Evolutionary conservation across 176 grass and related monocot genomes (phyloP), one percentile per base, ranked within the genome.

Genomic region (Pharus latifolius): DNA sequence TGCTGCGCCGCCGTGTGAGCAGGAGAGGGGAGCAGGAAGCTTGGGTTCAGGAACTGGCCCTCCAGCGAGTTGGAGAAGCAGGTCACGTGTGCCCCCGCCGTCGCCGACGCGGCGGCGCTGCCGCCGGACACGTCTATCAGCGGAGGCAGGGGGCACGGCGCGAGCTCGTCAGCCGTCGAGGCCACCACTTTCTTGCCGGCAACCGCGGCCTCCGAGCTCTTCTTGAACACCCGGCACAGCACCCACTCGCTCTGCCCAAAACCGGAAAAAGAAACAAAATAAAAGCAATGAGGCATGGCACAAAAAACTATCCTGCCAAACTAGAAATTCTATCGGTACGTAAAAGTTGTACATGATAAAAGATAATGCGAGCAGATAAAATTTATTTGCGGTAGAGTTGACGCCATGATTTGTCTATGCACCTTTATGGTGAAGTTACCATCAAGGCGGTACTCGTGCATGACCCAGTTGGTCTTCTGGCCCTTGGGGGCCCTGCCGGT

Each of bases 371-470:
- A 38, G 4, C 35, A 38, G 6, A 38, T 38, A 38, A n/a, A n/a
- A n/a, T n/a, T n/a, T n/a, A n/a, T n/a, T n/a, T n/a, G n/a, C n/a
- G n/a, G n/a, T n/a, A n/a, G n/a, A n/a, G n/a, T n/a, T n/a, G n/a
- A n/a, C n/a, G n/a, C n/a, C n/a, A n/a, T n/a, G n/a, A n/a, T n/a
- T n/a, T n/a, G n/a, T n/a, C n/a, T n/a, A n/a, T n/a, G n/a, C n/a
- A n/a, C n/a, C n/a, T n/a, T n/a, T 14, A 58, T 5, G 35, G 42
- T 47, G 68, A 76, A 59, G 67, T 87, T 82, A 44, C 83, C 83
- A 22, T 92, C 77, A 35, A 89, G 72, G 38, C 92, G 78, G 58
- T 96, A 96, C 68, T 96, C 92, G 49, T 96, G 92, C 92, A 96
- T 92, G 59, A 96, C 88, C 88, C 88, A 96, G 60, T 88, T 80